Evolutionary conservation across 371 early-diverging fungal genomes (phyloP), one percentile per base, ranked within the genome.

Genomic region (Globomyces sp.): DNA sequence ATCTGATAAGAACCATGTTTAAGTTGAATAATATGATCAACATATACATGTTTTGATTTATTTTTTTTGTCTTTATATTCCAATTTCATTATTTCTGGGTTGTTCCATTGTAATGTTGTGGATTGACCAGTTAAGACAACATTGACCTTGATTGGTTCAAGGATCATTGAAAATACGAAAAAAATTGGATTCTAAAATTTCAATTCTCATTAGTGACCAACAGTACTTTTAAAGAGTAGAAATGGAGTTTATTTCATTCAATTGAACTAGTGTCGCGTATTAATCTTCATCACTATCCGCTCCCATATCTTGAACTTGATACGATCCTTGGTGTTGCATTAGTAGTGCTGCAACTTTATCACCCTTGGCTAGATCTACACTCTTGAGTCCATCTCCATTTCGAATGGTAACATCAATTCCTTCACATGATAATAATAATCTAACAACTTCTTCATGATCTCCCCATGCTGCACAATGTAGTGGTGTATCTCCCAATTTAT

Each of bases 401-500:
- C 67, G 58, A 6, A 80, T 0, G 36, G 44, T 49, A 1, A 64
- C 57, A 41, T 76, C 58, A 37, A 79, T 75, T 4, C 67, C 77
- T 13, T 65, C 63, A 36, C 72, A 73, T 5, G 40, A 47, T 4
- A 78, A 71, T 37, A 78, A 70, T 39, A 71, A 45, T 4, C 64
- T 9, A 3, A 76, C 69, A 1, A 71, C 71, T 1, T 48, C 65
- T 2, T 69, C 51, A 49, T 72, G 68, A 4, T 77, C 81, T 36
- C 76, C 80, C 80, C 80, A 82, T 0, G 80, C 76, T 1, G 79
- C 80, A 10, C 71, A 58, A 70, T 82, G 83, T 50, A 82, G 66
- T 9, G 83, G 79, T 41, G 80, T 79, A 65, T 82, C 83, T 0
- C 83, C 83, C 24, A 82, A 67, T 69, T 80, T 80, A 72, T 82